Percentiles rank a stretch among this genome's conserved stretches.
These are phyloP conservation scores for Marasmius tenuissimus DNA, from an alignment of 1,284 basidiomycete genomes.

Conservation along the genomic window DNA sequence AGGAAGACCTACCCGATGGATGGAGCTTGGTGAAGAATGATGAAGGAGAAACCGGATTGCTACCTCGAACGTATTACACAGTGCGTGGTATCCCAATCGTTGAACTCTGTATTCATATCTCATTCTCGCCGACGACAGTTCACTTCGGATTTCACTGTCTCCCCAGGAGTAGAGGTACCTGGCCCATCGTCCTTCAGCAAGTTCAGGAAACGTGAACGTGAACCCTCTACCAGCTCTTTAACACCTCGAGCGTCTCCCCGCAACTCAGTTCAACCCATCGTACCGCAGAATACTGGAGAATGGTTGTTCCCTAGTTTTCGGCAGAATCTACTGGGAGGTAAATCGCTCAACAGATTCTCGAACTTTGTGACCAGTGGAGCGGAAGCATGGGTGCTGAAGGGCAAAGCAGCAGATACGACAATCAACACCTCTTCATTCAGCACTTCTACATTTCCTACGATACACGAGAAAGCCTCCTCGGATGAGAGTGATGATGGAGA, in stretches of 20 bases:
- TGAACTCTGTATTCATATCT: neutral
- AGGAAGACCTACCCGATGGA: conserved; percentile 66
- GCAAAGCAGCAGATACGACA: conserved; percentile 31
- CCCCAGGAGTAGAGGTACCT: conserved; percentile 40
- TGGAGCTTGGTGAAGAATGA: conserved; percentile 68
- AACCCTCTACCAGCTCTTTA: conserved; percentile 45
- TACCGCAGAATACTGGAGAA: conserved; percentile 76
- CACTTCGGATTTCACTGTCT: conserved; percentile 57
- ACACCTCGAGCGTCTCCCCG: conserved; percentile 53
- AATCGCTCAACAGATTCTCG: conserved; percentile 78
- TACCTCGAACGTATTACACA: conserved; percentile 73
- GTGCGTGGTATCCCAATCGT: conserved; percentile 38
- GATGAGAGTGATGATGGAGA: conserved; percentile 31
- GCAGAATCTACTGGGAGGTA: conserved; percentile 71
- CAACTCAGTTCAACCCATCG: conserved; percentile 41
- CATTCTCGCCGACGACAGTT: conserved; percentile 40
- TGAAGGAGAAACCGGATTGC: conserved; percentile 61
- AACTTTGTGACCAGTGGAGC: conserved; percentile 84
- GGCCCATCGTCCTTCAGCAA: conserved; percentile 12
- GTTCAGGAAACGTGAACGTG: conserved; percentile 28
- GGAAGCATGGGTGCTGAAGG: conserved; percentile 76
- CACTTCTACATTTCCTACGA: conserved; percentile 9
- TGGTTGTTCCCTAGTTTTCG: conserved; percentile 71
- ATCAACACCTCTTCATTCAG: conserved; percentile 16
- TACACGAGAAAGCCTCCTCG: conserved; percentile 26